phyloP scores from a whole-genome alignment of 352 stramenopile species.

The Paralagenidium karlingii region DNA sequence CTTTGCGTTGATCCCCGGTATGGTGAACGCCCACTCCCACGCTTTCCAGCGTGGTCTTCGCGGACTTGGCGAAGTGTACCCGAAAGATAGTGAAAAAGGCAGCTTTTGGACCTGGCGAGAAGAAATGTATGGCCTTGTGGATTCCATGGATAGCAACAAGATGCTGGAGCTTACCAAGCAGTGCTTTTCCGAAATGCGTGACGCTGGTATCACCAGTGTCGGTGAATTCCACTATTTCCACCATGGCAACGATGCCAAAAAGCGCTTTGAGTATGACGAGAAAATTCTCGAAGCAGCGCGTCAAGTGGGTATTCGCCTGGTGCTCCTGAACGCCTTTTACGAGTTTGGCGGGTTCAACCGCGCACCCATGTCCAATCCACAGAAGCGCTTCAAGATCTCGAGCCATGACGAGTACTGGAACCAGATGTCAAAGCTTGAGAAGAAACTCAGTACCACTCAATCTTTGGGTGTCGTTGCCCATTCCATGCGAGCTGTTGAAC shows the following conservation, averaged over 20 bases:
- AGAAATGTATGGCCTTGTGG: slow-evolving; percentile 76
- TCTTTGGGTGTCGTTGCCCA: slow-evolving; percentile 60
- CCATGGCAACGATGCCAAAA: slow-evolving; percentile 28
- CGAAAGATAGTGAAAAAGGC: slow-evolving; percentile 12
- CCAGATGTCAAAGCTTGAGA: slow-evolving; percentile 43
- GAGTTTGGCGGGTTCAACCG: slow-evolving; percentile 52
- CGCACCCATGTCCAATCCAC: slow-evolving; percentile 38
- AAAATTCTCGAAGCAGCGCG: slow-evolving; percentile 44
- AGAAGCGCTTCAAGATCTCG: slow-evolving; percentile 60
- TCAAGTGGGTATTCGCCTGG: slow-evolving; percentile 56
- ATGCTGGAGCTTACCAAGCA: slow-evolving; percentile 57
- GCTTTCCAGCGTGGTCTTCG: slow-evolving; percentile 61
- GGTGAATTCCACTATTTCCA: slow-evolving; percentile 79
- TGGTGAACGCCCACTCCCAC: slow-evolving; percentile 77
- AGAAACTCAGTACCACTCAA: slow-evolving; percentile 23
- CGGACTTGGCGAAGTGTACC: slow-evolving; percentile 63
- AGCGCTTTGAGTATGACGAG: slow-evolving; percentile 52
- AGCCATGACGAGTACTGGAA: slow-evolving; percentile 51
- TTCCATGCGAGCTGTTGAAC: slow-evolving; percentile 56
- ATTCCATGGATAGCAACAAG: slow-evolving; percentile 39
- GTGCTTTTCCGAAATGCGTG: slow-evolving; percentile 70
- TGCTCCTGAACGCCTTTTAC: slow-evolving; percentile 68
- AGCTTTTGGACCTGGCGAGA: slow-evolving; percentile 77
- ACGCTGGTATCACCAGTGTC: slow-evolving; percentile 63
- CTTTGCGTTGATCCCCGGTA: slow-evolving; percentile 39